Percentiles rank a stretch among this genome's conserved stretches.
These are phyloP conservation scores for Harringtonia lauricola DNA, from an alignment of 2,329 filamentous ascomycete species.

Conservation along the genomic window DNA sequence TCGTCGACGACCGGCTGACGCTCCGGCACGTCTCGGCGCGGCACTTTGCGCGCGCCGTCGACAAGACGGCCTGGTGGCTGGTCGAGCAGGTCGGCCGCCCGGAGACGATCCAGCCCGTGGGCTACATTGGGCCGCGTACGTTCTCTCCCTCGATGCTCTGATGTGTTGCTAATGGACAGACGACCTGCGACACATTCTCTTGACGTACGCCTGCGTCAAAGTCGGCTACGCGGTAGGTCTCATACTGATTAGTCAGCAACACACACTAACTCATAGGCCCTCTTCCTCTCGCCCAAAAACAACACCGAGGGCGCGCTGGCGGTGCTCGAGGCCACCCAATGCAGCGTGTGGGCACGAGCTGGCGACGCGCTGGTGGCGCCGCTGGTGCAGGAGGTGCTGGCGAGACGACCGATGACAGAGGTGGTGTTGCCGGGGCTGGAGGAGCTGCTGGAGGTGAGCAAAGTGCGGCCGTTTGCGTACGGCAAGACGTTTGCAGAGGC, in stretches of 20 bases:
- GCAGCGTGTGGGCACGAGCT: background rate
- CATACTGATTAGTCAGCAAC: background rate
- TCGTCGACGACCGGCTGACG: background rate
- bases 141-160: background rate
- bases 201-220: slow-evolving; percentile 4
- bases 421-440: background rate
- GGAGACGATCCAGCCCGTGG: background rate
- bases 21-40: background rate
- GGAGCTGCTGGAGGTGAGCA: background rate
- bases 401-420: background rate
- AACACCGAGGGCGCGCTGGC: slow-evolving; percentile 1
- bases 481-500: slow-evolving; percentile 25
- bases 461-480: background rate
- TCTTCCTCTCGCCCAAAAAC: slow-evolving; percentile 2
- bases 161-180: background rate
- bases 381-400: background rate
- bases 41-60: background rate
- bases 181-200: slow-evolving; percentile 1
- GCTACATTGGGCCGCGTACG: slow-evolving; percentile 2
- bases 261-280: background rate
- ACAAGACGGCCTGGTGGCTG: slow-evolving; percentile 3
- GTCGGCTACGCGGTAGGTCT: background rate
- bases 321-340: slow-evolving; percentile 1
- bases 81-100: background rate
- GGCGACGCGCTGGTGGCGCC: background rate